Conservation (phyloP, 2,329 filamentous ascomycete species). For the Coleophoma crateriformis region DNA sequence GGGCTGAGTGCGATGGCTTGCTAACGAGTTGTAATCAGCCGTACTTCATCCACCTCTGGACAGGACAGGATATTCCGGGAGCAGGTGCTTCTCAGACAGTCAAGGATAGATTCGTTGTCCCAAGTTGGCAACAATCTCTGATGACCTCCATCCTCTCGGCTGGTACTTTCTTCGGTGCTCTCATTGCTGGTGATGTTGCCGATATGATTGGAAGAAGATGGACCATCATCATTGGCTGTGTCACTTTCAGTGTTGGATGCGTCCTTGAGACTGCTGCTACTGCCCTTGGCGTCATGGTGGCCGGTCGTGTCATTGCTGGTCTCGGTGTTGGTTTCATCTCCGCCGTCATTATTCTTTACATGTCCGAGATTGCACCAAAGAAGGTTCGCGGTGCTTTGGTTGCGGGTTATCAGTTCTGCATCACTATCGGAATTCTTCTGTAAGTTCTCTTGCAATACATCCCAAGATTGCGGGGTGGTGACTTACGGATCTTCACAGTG, state of each 20-base stretch:
- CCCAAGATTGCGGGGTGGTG: neutral
- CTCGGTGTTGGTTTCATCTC: slow-evolving; percentile 59
- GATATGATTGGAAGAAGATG: slow-evolving; percentile 55
- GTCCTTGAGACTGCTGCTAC: slow-evolving; percentile 53
- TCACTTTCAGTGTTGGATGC: slow-evolving; percentile 57
- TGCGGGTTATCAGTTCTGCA: slow-evolving; percentile 60
- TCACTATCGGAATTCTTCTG: slow-evolving; percentile 61
- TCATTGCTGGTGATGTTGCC: slow-evolving; percentile 66
- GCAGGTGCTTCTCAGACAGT: neutral
- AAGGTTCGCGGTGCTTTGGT: slow-evolving; percentile 59
- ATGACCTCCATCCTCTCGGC: slow-evolving; percentile 57
- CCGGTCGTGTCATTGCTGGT: slow-evolving; percentile 61
- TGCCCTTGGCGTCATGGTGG: slow-evolving; percentile 35
- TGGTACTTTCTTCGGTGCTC: slow-evolving; percentile 73
- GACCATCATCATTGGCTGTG: slow-evolving; percentile 44
- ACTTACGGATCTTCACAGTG: slow-evolving; percentile 6
- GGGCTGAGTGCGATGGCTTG: neutral
- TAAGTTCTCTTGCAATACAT: neutral
- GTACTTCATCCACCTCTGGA: slow-evolving; percentile 21
- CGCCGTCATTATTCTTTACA: slow-evolving; percentile 62
- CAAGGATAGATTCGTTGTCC: slow-evolving; percentile 19
- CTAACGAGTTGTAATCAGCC: slow-evolving; percentile 27
- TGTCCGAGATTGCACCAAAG: slow-evolving; percentile 51
- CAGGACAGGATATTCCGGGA: slow-evolving; percentile 1
- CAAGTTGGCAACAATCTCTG: slow-evolving; percentile 39